phyloP scores from a whole-genome alignment of 2,329 filamentous ascomycete genomes.

The Aureobasidium leucospermi region DNA sequence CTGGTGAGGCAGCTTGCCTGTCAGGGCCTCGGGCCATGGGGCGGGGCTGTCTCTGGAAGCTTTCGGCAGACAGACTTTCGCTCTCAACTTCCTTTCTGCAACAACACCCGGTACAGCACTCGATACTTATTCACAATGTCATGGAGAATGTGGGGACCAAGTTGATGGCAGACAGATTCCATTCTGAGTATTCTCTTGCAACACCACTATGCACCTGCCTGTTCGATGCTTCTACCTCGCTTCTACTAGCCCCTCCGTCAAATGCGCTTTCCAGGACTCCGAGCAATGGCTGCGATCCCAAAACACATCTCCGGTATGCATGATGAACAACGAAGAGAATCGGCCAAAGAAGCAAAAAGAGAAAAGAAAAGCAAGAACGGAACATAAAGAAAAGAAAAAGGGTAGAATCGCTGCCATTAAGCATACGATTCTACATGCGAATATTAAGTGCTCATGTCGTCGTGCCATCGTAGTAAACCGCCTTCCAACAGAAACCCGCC shows the following conservation, averaged over 20 bases:
- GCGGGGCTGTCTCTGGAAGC: conserved; percentile 2
- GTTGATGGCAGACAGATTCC: conserved; percentile 1
- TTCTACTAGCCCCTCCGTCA: neutral
- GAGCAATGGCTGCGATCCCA: conserved; percentile 7
- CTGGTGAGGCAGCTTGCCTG: neutral
- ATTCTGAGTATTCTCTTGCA: conserved; percentile 1
- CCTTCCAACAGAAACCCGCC: neutral
- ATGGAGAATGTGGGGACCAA: neutral
- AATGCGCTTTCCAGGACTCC: conserved; percentile 10
- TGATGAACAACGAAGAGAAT: conserved; percentile 6
- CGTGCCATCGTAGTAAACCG: conserved; percentile 10
- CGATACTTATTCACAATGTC: neutral
- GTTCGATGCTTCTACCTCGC: neutral
- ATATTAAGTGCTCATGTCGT: conserved; percentile 14
- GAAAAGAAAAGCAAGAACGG: neutral
- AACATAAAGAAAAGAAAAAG: neutral
- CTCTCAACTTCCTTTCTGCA: neutral
- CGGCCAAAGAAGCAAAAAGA: neutral
- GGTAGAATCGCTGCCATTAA: neutral
- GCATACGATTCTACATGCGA: neutral
- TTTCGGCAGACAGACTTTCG: neutral
- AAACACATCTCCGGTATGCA: neutral
- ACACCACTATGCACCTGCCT: neutral
- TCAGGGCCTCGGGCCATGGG: neutral
- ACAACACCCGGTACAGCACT: neutral